These are phyloP conservation scores for Syncephalastrum racemosum DNA, from an alignment of 371 early-diverging fungal genomes.

Conservation along the genomic window DNA sequence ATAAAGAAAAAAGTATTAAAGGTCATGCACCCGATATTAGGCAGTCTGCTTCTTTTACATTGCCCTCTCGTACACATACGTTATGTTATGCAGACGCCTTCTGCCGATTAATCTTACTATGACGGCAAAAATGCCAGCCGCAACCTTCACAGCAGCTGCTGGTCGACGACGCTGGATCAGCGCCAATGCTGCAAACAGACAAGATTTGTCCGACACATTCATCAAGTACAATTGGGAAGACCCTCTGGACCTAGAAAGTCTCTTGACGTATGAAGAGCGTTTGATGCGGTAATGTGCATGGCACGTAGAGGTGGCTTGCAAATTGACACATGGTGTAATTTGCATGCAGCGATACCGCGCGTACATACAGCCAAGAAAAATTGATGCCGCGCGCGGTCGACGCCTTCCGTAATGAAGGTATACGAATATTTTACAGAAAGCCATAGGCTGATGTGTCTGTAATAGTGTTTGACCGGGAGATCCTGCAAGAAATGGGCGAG, in stretches of 20 bases:
- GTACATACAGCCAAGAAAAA: conserved; percentile 86
- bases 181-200: background rate
- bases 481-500: conserved; percentile 93
- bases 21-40: too few species aligned
- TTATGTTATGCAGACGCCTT: too few species aligned
- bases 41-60: too few species aligned
- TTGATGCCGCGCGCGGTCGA: conserved; percentile 83
- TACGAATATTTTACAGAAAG: background rate
- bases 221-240: conserved; percentile 94
- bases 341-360: conserved; percentile 74
- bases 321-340: background rate
- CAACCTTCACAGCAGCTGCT: background rate
- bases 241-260: conserved; percentile 80
- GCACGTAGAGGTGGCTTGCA: too few species aligned
- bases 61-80: too few species aligned
- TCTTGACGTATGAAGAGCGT: conserved; percentile 87
- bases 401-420: conserved; percentile 89
- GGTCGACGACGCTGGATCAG: background rate
- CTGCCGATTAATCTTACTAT: too few species aligned
- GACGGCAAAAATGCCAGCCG: too few species aligned
- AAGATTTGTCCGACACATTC: conserved; percentile 37
- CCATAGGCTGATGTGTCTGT: background rate
- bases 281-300: conserved; percentile 58
- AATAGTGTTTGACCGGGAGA: conserved; percentile 85
- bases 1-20: too few species aligned